Percentiles rank a stretch among this genome's conserved stretches.
Conservation (phyloP, 208 protist species). For the Leishmania guyanensis region DNA sequence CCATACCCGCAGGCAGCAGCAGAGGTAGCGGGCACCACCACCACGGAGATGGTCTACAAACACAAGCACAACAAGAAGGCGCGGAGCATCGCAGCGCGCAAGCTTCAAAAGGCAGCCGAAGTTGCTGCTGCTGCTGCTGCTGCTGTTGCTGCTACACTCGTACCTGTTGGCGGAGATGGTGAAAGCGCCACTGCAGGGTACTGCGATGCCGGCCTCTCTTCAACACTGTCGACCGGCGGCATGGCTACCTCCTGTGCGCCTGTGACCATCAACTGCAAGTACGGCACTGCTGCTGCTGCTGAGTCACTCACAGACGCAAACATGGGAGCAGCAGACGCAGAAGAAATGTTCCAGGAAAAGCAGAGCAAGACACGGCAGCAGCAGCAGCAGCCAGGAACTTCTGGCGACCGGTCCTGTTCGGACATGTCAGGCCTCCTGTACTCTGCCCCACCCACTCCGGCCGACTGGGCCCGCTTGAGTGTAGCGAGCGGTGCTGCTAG, state of each 20-base stretch:
- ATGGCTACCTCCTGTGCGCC: neutral
- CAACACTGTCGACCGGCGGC: neutral
- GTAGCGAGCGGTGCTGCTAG: neutral
- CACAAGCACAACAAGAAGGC: conserved; percentile 31
- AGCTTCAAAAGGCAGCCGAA: conserved; percentile 7
- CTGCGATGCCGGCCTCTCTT: neutral
- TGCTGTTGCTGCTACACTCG: too few species aligned
- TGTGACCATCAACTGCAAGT: neutral
- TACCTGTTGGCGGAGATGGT: neutral
- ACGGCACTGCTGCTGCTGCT: neutral
- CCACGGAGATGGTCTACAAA: conserved; percentile 21
- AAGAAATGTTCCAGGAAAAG: neutral
- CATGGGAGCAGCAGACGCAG: neutral
- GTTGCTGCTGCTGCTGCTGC: neutral
- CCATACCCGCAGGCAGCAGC: neutral
- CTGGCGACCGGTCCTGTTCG: neutral
- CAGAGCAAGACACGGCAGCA: neutral
- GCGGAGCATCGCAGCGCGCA: conserved; percentile 17
- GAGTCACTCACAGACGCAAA: neutral
- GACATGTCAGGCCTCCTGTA: neutral
- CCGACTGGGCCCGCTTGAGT: neutral
- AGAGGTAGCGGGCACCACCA: neutral
- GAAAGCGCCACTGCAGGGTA: neutral
- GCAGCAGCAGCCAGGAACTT: neutral
- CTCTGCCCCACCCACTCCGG: neutral